phyloP scores from a whole-genome alignment of 495 filamentous ascomycete genomes.

The Thozetella sp. region DNA sequence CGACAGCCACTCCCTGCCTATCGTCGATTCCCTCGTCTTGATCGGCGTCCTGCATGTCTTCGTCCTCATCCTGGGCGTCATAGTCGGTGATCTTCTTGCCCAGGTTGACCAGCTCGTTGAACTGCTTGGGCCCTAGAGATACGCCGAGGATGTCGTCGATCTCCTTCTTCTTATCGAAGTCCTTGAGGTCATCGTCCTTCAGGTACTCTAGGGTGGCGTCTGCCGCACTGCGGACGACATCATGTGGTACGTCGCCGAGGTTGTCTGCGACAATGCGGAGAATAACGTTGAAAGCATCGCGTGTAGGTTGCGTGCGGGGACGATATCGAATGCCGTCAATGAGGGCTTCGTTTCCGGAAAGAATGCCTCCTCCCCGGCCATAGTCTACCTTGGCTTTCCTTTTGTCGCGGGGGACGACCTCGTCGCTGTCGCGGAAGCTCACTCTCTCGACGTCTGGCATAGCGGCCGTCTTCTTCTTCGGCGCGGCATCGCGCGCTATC shows the following conservation, averaged over 20 bases:
- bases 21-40: constrained; percentile 84
- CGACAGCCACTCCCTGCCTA: constrained; percentile 93
- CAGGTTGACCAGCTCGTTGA: constrained; percentile 94
- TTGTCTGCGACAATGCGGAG: constrained; percentile 85
- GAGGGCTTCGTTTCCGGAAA: constrained; percentile 81
- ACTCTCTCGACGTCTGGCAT: constrained; percentile 74
- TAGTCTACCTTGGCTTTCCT: constrained; percentile 82
- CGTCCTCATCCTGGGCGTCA: constrained; percentile 95
- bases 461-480: constrained; percentile 73
- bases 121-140: constrained; percentile 84
- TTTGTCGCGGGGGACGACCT: constrained; percentile 84
- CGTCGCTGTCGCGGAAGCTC: constrained; percentile 79
- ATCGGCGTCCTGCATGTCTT: constrained; percentile 74
- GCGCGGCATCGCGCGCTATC: constrained; percentile 75
- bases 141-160: constrained; percentile 89
- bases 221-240: constrained; percentile 91
- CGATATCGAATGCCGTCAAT: constrained; percentile 85
- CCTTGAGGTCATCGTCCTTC: constrained; percentile 94
- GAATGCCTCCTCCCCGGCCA: constrained; percentile 75
- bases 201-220: constrained; percentile 89
- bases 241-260: constrained; percentile 90
- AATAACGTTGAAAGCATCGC: constrained; percentile 95
- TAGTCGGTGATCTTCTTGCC: constrained; percentile 99
- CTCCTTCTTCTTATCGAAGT: constrained; percentile 98
- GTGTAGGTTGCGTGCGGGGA: constrained; percentile 87